Conservation (phyloP, 345 rosid genomes). For the Microcos paniculata region DNA sequence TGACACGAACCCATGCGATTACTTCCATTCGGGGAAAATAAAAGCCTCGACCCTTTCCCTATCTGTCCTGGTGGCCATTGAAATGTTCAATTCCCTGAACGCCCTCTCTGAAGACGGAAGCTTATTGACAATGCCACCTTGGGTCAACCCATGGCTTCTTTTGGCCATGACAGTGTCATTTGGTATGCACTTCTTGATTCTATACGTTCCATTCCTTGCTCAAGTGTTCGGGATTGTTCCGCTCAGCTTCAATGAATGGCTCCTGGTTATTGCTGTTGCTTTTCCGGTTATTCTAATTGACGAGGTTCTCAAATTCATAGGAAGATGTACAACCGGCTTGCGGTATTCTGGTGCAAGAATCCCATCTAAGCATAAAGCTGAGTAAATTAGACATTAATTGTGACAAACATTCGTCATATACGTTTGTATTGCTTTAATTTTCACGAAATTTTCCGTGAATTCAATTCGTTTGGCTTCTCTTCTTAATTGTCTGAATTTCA, state of each 20-base stretch:
- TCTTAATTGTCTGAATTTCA: no score
- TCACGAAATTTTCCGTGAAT: not conserved
- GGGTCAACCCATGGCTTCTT: conserved; percentile 90
- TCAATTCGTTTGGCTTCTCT: not conserved
- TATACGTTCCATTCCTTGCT: conserved; percentile 84
- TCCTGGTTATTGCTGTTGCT: conserved; percentile 71
- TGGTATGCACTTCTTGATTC: conserved; percentile 81
- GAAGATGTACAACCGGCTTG: not conserved
- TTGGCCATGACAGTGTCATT: conserved; percentile 82
- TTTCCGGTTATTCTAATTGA: conserved; percentile 87
- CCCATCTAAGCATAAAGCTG: not conserved
- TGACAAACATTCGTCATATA: not conserved
- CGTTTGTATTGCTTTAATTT: not conserved
- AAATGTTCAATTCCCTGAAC: conserved; percentile 95
- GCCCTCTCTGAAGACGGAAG: conserved; percentile 93
- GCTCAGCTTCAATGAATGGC: conserved; percentile 84
- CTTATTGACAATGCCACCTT: conserved; percentile 88
- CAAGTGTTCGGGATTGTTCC: conserved; percentile 82
- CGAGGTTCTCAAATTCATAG: conserved; percentile 52
- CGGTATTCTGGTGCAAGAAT: not conserved
- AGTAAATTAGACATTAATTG: not conserved
- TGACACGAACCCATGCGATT: conserved; percentile 73
- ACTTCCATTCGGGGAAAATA: conserved; percentile 78
- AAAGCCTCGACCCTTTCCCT: conserved; percentile 92
- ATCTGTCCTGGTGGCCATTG: conserved; percentile 87